These are phyloP conservation scores for Cenchrus purpureus DNA, from an alignment of 176 grass and related monocot species.

Conservation along the genomic window DNA sequence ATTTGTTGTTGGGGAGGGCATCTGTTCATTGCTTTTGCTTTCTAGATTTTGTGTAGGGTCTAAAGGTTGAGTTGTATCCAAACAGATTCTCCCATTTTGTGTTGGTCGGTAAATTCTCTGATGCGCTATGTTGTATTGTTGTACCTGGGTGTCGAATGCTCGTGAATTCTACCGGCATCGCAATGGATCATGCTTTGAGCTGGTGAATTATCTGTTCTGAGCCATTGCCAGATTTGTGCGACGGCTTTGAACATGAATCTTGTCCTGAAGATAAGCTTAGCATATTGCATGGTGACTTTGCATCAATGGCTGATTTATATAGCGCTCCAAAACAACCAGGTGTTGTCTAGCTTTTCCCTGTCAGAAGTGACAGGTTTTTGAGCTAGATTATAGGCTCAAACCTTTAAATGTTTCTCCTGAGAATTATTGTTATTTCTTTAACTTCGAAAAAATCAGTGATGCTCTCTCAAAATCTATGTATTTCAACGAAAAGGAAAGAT, in stretches of 20 bases:
- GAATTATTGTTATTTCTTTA: too few relatives aligned
- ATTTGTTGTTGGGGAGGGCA: neutral
- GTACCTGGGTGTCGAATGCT: neutral
- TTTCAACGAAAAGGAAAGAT: too few relatives aligned
- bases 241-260: neutral
- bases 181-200: neutral
- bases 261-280: too few relatives aligned
- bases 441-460: too few relatives aligned
- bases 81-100: slow-evolving; percentile 1
- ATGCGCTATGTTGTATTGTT: neutral
- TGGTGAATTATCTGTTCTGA: neutral
- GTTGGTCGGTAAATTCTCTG: neutral
- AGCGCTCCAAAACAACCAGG: too few relatives aligned
- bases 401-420: too few relatives aligned
- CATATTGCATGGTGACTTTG: too few relatives aligned
- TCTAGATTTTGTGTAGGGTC: slow-evolving; percentile 10
- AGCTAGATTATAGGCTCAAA: too few relatives aligned
- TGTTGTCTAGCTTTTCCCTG: too few relatives aligned
- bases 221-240: neutral
- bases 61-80: slow-evolving; percentile 8
- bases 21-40: neutral
- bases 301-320: too few relatives aligned
- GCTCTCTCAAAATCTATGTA: too few relatives aligned
- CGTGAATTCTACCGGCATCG: neutral
- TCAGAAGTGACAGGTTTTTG: too few relatives aligned